Evolutionary conservation across 1,139 yeast species (phyloP).

Genomic region (Magnusiomyces suaveolens): DNA sequence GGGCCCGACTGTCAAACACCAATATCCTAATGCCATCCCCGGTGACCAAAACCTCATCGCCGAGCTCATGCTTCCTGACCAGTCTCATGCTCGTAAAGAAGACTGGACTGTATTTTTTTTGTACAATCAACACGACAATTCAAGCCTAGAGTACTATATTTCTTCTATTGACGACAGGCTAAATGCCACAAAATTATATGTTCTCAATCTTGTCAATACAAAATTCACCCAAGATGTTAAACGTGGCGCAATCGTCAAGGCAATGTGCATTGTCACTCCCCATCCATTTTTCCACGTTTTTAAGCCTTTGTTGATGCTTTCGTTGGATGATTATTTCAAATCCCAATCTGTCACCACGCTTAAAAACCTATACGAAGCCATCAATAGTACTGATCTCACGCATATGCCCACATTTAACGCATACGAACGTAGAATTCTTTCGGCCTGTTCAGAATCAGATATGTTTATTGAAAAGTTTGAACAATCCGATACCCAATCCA

Average conservation of each 20-base stretch:
- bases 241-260: constrained; percentile 49
- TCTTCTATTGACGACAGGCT: constrained; percentile 22
- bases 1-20: constrained; percentile 48
- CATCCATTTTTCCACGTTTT: constrained; percentile 47
- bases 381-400: constrained; percentile 32
- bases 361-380: constrained; percentile 33
- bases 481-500: constrained; percentile 8
- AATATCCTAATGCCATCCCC: constrained; percentile 36
- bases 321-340: constrained; percentile 39
- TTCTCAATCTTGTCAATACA: constrained; percentile 50
- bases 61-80: constrained; percentile 59
- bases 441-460: constrained; percentile 25
- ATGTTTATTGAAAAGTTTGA: constrained; percentile 29
- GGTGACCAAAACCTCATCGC: constrained; percentile 28
- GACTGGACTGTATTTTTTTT: constrained; percentile 53
- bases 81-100: constrained; percentile 49
- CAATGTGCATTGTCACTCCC: constrained; percentile 46
- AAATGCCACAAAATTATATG: constrained; percentile 39
- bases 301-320: constrained; percentile 47
- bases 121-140: constrained; percentile 30
- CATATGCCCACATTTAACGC: constrained; percentile 26
- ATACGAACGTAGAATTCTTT: constrained; percentile 28
- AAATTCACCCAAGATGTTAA: constrained; percentile 39
- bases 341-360: constrained; percentile 25
- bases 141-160: constrained; percentile 25